Evolutionary conservation across 2,329 filamentous ascomycete genomes (phyloP), one percentile per base, ranked within the genome.

Genomic region (Laburnicola sp.): DNA sequence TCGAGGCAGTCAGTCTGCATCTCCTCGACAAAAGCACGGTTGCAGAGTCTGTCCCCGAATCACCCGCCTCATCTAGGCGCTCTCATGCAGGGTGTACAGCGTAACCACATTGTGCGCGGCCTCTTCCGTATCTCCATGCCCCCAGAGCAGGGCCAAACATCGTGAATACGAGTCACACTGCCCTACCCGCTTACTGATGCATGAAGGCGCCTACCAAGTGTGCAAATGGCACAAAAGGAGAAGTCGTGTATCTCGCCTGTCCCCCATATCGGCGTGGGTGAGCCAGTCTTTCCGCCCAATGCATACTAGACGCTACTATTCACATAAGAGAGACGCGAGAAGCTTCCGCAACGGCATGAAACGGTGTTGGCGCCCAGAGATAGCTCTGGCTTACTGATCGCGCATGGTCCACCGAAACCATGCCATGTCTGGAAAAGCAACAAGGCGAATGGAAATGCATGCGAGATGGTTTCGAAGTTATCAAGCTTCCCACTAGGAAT

Each of bases 401-500:
- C 43, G 43, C 43, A 45, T 23, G 43, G 26, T 31, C 32, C 43
- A 45, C 34, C 43, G 16, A 36, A 32, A 16, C 32, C 43, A 30
- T 37, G 23, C 25, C 43, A 21, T 10, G 34, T 45, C 25, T 26
- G 43, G 43, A 8, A n/a, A 38, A 38, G 34, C 7, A 23, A 10
- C n/a, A 22, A 6, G 21, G 11, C 25, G n/a, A 30, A 30, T 38
- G 31, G 25, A 7, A 45, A 37, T 30, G 30, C 25, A 16, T 27
- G 31, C 30, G 7, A 35, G 16, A 31, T 30, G 26, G 43, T 21
- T 35, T 10, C n/a, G 30, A n/a, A 4, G 26, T 27, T 7, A 41
- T 26, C 26, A 16, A 16, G 16, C 16, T 16, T 16, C 16, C 16
- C 16, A 16, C 16, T 16, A 16, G 16, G 16, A 16, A 16, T 16